phyloP scores from a whole-genome alignment of 2,329 filamentous ascomycete genomes.

The Pochonia chlamydosporia region DNA sequence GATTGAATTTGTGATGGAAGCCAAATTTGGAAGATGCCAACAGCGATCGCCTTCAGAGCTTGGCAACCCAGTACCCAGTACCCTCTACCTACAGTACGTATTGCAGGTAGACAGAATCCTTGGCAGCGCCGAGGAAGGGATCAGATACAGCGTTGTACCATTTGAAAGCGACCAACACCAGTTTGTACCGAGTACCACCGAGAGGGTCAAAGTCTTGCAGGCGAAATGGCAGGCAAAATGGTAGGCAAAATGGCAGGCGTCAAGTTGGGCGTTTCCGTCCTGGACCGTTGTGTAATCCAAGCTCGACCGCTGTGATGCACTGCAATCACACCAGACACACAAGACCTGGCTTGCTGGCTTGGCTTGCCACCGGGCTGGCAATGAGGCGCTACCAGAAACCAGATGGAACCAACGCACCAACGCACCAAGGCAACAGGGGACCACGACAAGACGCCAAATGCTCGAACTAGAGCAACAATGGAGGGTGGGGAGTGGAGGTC shows the following conservation, averaged over 20 bases:
- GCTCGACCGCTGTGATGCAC: not conserved
- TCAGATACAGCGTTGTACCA: not conserved
- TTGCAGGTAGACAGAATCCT: too few species aligned
- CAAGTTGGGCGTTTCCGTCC: too few species aligned
- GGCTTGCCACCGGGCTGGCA: not conserved
- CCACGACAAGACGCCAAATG: not conserved
- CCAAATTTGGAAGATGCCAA: not conserved
- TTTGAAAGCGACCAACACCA: not conserved
- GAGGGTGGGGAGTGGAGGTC: slow-evolving; percentile 1
- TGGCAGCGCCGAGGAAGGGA: not conserved
- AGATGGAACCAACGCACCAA: not conserved
- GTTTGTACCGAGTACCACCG: not conserved
- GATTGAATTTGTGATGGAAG: slow-evolving; percentile 5
- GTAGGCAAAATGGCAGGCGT: too few species aligned
- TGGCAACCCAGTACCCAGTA: not conserved
- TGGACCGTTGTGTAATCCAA: not conserved
- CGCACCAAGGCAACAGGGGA: not conserved
- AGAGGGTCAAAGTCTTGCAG: too few species aligned
- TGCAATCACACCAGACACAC: not conserved
- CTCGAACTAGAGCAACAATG: not conserved
- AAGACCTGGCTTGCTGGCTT: too few species aligned
- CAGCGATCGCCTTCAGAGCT: not conserved
- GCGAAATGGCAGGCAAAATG: too few species aligned
- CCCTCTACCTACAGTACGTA: too few species aligned
- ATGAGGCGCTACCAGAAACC: not conserved